These are phyloP conservation scores for Alternaria postmessia DNA, from an alignment of 2,329 filamentous ascomycete genomes.

Conservation along the genomic window DNA sequence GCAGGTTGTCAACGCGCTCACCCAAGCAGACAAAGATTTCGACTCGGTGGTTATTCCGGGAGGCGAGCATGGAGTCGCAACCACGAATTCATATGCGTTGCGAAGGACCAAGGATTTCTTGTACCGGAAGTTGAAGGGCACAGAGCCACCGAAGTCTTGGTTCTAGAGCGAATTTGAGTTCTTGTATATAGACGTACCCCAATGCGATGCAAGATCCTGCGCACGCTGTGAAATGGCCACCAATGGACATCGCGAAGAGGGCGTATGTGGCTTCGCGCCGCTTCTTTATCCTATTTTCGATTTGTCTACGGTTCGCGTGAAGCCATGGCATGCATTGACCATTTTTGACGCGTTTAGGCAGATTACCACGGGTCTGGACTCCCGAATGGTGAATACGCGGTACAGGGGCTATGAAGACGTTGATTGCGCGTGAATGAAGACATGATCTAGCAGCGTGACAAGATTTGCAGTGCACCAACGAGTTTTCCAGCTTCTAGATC, in stretches of 20 bases:
- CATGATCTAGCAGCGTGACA: too few relatives aligned
- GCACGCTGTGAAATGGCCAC: not conserved
- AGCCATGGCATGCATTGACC: too few relatives aligned
- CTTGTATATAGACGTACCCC: not conserved
- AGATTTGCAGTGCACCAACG: too few relatives aligned
- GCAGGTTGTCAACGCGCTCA: conserved; percentile 37
- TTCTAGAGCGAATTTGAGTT: not conserved
- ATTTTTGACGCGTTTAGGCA: too few relatives aligned
- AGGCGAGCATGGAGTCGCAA: conserved; percentile 26
- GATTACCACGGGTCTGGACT: not conserved
- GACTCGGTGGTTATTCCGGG: conserved; percentile 35
- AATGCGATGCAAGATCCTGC: not conserved
- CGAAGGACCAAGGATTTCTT: not conserved
- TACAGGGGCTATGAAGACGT: too few relatives aligned
- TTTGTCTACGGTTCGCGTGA: too few relatives aligned
- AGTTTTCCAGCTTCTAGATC: too few relatives aligned
- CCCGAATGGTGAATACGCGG: not conserved
- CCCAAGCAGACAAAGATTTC: conserved; percentile 29
- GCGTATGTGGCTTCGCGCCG: not conserved
- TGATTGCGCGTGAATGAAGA: too few relatives aligned
- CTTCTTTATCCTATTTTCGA: not conserved
- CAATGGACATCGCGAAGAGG: not conserved
- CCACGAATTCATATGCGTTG: not conserved
- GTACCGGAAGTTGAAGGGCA: not conserved
- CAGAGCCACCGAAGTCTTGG: not conserved